These are phyloP conservation scores for Allodekkera sacchari DNA, from an alignment of 805 yeast species.

Conservation along the genomic window DNA sequence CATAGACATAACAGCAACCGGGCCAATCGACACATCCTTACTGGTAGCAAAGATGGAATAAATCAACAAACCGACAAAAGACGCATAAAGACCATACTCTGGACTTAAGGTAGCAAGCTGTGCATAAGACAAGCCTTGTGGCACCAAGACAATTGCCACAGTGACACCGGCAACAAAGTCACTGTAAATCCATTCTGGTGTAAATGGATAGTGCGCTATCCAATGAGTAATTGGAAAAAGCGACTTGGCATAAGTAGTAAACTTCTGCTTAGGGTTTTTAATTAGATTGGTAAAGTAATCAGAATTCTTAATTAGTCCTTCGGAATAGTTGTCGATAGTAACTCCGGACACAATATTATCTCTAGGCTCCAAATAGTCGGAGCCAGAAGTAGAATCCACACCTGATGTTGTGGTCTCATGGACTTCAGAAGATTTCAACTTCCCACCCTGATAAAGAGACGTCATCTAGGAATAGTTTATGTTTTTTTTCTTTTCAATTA, in stretches of 20 bases:
- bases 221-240: slow-evolving; percentile 77
- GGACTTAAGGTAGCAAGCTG: slow-evolving; percentile 73
- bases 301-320: slow-evolving; percentile 15
- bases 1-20: slow-evolving; percentile 91
- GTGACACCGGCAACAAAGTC: slow-evolving; percentile 90
- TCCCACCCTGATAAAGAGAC: no score
- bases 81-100: slow-evolving; percentile 84
- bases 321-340: slow-evolving; percentile 14
- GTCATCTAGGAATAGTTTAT: no score
- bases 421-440: no score
- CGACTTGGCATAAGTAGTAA: slow-evolving; percentile 45
- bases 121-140: slow-evolving; percentile 95
- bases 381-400: no score
- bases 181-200: slow-evolving; percentile 57
- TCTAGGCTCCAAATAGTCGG: no score
- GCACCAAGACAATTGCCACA: slow-evolving; percentile 87
- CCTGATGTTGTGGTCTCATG: no score
- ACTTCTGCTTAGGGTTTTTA: slow-evolving; percentile 30
- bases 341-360: no score
- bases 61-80: slow-evolving; percentile 82
- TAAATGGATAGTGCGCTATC: slow-evolving; percentile 74
- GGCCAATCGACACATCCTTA: slow-evolving; percentile 93
- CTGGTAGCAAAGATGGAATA: slow-evolving; percentile 92
- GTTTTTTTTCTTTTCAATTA: no score
- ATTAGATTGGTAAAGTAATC: slow-evolving; percentile 23